Evolutionary conservation across 371 early-diverging fungal species (phyloP).

Genomic region (Mucor circinelloides): DNA sequence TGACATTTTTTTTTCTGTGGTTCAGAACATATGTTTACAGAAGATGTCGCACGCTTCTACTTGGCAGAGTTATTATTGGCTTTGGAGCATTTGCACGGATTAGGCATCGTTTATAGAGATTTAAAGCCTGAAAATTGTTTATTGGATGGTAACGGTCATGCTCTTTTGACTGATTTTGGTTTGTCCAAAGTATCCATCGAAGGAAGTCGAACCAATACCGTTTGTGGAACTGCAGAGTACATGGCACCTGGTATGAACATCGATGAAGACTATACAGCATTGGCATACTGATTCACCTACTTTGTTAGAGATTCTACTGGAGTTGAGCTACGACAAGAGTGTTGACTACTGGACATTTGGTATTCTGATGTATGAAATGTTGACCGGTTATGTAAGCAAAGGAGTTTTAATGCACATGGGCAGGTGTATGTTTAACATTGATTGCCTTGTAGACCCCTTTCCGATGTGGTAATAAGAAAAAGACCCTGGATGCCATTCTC

Average conservation of each 20-base stretch:
- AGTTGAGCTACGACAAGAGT: slow-evolving; percentile 78
- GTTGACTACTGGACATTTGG: slow-evolving; percentile 97
- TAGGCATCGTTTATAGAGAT: slow-evolving; percentile 88
- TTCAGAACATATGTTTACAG: slow-evolving; percentile 79
- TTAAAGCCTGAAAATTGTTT: slow-evolving; percentile 91
- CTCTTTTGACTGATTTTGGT: slow-evolving; percentile 91
- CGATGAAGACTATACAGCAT: background rate
- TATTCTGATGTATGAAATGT: slow-evolving; percentile 88
- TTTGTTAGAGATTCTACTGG: slow-evolving; percentile 71
- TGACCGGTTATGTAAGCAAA: slow-evolving; percentile 62
- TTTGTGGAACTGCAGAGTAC: slow-evolving; percentile 92
- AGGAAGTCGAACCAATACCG: slow-evolving; percentile 75
- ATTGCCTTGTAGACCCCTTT: slow-evolving; percentile 64
- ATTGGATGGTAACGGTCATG: slow-evolving; percentile 78
- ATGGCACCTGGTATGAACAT: slow-evolving; percentile 54
- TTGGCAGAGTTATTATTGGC: slow-evolving; percentile 85
- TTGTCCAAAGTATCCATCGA: slow-evolving; percentile 79
- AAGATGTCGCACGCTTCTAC: slow-evolving; percentile 81
- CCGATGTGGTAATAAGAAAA: slow-evolving; percentile 75
- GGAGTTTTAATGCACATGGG: background rate
- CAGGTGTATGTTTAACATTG: background rate
- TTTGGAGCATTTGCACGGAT: slow-evolving; percentile 83
- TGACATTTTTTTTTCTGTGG: background rate
- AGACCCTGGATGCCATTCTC: slow-evolving; percentile 78
- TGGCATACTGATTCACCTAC: background rate